These are phyloP conservation scores for Arthroderma sp. DNA, from an alignment of 2,329 filamentous ascomycete genomes.

Conservation along the genomic window DNA sequence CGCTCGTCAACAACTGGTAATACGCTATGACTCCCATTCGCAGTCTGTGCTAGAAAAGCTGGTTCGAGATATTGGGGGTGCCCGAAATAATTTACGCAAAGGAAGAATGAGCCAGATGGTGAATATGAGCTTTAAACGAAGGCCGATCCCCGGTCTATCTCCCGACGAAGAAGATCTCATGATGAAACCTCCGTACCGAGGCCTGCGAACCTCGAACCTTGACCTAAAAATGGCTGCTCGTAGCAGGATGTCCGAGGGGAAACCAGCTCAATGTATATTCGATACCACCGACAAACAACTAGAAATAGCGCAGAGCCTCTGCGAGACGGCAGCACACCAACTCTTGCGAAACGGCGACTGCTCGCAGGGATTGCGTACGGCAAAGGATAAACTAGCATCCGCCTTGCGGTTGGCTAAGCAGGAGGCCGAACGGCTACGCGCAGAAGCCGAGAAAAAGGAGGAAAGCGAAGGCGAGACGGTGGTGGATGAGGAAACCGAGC, in stretches of 20 bases:
- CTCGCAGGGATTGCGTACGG: constrained; percentile 57
- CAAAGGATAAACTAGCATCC: constrained; percentile 51
- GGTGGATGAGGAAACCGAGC: constrained; percentile 5
- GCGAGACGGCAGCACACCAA: constrained; percentile 77
- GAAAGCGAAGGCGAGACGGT: constrained; percentile 5
- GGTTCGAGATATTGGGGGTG: constrained; percentile 67
- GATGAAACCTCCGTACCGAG: constrained; percentile 8
- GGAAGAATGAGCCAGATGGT: constrained; percentile 49
- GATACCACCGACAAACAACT: constrained; percentile 66
- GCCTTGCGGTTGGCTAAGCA: constrained; percentile 49
- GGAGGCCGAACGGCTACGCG: constrained; percentile 45
- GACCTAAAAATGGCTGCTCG: neutral
- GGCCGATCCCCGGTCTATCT: constrained; percentile 7
- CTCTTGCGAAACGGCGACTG: constrained; percentile 82
- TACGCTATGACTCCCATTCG: constrained; percentile 85
- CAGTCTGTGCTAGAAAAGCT: constrained; percentile 72
- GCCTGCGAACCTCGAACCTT: constrained; percentile 1
- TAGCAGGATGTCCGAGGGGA: neutral
- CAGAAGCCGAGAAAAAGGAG: constrained; percentile 27
- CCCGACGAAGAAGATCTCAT: constrained; percentile 1
- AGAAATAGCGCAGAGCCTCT: constrained; percentile 66
- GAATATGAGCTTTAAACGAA: constrained; percentile 11
- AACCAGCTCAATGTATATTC: constrained; percentile 43
- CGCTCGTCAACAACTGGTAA: constrained; percentile 62
- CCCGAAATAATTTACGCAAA: constrained; percentile 73